phyloP scores from a whole-genome alignment of 805 yeast genomes.

The Jamesozyma lodderae region DNA sequence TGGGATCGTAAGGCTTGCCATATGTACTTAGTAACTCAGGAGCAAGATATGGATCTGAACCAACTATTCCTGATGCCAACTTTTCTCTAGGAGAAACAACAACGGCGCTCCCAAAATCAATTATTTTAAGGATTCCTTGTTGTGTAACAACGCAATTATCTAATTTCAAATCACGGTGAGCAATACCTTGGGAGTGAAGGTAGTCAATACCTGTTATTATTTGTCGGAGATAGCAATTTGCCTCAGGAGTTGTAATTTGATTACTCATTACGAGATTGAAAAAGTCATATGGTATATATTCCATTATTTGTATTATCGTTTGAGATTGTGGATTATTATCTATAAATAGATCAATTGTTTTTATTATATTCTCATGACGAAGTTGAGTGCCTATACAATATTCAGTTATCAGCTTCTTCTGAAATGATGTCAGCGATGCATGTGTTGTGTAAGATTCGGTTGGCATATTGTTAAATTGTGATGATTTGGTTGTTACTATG shows the following conservation, averaged over 20 bases:
- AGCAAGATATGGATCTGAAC: conserved; percentile 91
- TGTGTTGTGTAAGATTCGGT: no score
- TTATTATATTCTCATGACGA: conserved; percentile 70
- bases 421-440: conserved; percentile 46
- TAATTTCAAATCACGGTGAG: conserved; percentile 86
- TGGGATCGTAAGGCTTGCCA: conserved; percentile 59
- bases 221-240: conserved; percentile 76
- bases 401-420: conserved; percentile 72
- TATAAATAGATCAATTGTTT: conserved; percentile 68
- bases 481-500: no score
- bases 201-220: conserved; percentile 65
- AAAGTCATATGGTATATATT: conserved; percentile 84
- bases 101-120: conserved; percentile 91
- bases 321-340: conserved; percentile 42
- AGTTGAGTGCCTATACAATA: conserved; percentile 72
- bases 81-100: conserved; percentile 52
- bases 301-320: conserved; percentile 65
- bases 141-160: conserved; percentile 84
- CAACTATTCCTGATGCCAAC: conserved; percentile 73
- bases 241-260: conserved; percentile 58
- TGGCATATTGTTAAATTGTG: no score
- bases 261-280: conserved; percentile 91
- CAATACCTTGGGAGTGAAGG: conserved; percentile 73
- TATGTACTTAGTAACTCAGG: conserved; percentile 63
- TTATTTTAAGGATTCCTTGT: conserved; percentile 70